Evolutionary conservation across 208 protist genomes (phyloP).

Genomic region (Herpetomonas muscarum): DNA sequence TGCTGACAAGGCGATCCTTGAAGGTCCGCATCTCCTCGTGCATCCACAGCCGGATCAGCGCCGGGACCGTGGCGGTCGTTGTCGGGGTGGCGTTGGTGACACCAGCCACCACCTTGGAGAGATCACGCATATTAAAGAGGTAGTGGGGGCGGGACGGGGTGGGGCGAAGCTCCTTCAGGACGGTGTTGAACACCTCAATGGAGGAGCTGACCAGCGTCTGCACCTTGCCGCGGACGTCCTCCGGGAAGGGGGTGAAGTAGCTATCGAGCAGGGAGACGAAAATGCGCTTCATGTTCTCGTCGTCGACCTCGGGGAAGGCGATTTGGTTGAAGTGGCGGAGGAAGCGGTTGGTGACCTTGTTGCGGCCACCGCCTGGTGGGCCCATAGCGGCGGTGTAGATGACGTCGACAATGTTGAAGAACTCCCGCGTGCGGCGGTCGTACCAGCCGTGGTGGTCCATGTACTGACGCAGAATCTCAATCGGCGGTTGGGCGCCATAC

Average conservation of each 20-base stretch:
- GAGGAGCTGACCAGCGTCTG: conserved; percentile 87
- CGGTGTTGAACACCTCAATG: conserved; percentile 95
- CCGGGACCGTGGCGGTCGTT: conserved; percentile 36
- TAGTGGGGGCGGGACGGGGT: conserved; percentile 98
- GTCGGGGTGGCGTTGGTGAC: conserved; percentile 82
- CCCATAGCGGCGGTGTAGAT: conserved; percentile 95
- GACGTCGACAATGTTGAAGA: conserved; percentile 95
- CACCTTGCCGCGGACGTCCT: conserved; percentile 76
- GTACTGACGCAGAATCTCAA: conserved; percentile 98
- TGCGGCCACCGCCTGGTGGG: conserved; percentile 95
- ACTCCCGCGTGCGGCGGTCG: conserved; percentile 93
- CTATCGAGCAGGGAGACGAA: conserved; percentile 95
- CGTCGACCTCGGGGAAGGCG: conserved; percentile 94
- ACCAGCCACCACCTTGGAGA: conserved; percentile 97
- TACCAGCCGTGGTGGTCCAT: conserved; percentile 98
- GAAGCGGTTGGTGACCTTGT: conserved; percentile 95
- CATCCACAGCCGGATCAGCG: conserved; percentile 91
- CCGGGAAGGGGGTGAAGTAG: conserved; percentile 88
- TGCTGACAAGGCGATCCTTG: conserved; percentile 92
- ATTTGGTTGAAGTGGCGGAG: conserved; percentile 99
- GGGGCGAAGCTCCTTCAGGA: conserved; percentile 93
- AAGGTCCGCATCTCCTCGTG: conserved; percentile 97
- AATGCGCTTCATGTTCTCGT: conserved; percentile 94
- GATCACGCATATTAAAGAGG: conserved; percentile 98
- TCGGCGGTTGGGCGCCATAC: conserved; percentile 98